Percentiles rank a stretch among this genome's conserved stretches.
phyloP scores from a whole-genome alignment of 2,329 filamentous ascomycete genomes.

The Alternaria tenuissima region DNA sequence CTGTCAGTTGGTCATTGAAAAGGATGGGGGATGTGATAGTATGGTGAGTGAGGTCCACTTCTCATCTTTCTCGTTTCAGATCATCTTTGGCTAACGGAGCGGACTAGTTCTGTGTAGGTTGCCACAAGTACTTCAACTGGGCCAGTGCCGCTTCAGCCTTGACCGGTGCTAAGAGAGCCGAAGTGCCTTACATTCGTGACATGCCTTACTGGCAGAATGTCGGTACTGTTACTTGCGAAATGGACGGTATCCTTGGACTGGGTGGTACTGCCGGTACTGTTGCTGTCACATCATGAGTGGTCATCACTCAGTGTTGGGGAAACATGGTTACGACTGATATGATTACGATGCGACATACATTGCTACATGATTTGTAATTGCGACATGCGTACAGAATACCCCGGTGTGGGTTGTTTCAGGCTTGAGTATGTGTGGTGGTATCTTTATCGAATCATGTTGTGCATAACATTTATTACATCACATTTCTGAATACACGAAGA shows the following conservation, averaged over 20 bases:
- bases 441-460: not conserved
- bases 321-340: not conserved
- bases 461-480: not conserved
- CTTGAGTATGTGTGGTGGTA: not conserved
- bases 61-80: not conserved
- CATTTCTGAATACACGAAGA: not conserved
- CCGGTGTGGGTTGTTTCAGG: not conserved
- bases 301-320: not conserved
- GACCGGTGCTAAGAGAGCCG: conserved; percentile 27
- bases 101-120: conserved; percentile 25
- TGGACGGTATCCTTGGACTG: conserved; percentile 1
- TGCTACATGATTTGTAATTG: not conserved
- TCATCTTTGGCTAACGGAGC: not conserved
- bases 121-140: conserved; percentile 41
- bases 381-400: not conserved
- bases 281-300: not conserved
- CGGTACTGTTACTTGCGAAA: conserved; percentile 1
- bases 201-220: not conserved
- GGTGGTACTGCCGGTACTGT: not conserved
- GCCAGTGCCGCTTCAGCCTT: conserved; percentile 31
- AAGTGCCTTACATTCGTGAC: conserved; percentile 2
- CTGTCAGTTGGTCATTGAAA: conserved; percentile 42
- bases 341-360: not conserved
- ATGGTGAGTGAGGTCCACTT: conserved; percentile 17
- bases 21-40: conserved; percentile 38